Conservation (phyloP, 768 basidiomycete species). For the Mycena floridula region DNA sequence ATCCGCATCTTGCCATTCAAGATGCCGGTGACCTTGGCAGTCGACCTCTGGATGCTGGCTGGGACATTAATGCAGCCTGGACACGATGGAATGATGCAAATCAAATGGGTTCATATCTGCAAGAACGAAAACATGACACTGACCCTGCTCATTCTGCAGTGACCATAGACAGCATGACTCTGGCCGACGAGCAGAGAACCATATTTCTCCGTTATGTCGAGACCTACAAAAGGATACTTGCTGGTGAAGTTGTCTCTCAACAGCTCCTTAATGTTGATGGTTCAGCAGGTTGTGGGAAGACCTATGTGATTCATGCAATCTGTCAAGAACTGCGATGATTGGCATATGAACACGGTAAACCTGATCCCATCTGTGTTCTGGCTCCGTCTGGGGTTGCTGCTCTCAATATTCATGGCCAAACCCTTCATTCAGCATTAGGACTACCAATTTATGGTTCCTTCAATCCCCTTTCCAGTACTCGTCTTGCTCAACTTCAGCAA, state of each 20-base stretch:
- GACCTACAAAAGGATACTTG: background rate
- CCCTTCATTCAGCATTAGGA: constrained; percentile 2
- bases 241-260: background rate
- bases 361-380: constrained; percentile 3
- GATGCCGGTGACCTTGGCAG: background rate
- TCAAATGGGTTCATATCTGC: background rate
- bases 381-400: background rate
- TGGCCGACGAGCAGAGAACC: background rate
- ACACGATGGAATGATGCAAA: background rate
- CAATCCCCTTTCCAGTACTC: background rate
- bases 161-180: background rate
- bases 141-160: background rate
- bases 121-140: background rate
- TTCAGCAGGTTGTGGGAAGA: background rate
- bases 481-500: constrained; percentile 1
- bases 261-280: background rate
- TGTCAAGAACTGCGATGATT: background rate
- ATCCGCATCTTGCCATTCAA: background rate
- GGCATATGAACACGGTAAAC: background rate
- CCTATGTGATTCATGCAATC: background rate
- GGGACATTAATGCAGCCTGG: background rate
- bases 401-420: background rate
- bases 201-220: background rate
- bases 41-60: background rate
- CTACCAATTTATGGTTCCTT: background rate